These are phyloP conservation scores for Prunus dulcis DNA, from an alignment of 306 rosid species.

Conservation along the genomic window DNA sequence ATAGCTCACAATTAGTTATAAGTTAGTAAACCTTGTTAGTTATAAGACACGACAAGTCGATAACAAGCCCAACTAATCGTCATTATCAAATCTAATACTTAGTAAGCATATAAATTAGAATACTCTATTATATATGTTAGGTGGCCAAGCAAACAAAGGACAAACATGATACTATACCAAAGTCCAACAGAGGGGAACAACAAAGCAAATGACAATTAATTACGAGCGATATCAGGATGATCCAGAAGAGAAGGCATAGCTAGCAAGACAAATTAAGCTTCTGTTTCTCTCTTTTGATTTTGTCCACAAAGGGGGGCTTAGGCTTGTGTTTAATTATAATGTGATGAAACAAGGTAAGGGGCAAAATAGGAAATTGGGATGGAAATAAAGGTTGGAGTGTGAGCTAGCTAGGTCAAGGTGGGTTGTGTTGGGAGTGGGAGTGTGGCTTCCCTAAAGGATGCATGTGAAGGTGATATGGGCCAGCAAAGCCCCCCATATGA, in stretches of 20 bases:
- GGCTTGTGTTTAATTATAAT: background rate
- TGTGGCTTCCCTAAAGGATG: conserved; percentile 60
- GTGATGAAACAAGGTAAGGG: background rate
- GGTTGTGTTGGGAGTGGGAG: conserved; percentile 31
- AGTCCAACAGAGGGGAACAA: background rate
- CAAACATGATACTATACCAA: background rate
- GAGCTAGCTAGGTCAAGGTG: background rate
- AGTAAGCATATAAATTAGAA: too few species aligned
- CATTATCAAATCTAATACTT: background rate
- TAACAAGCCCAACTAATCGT: background rate
- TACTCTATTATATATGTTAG: too few species aligned
- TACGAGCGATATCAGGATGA: background rate
- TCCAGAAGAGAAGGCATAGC: conserved; percentile 8
- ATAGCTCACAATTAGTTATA: too few species aligned
- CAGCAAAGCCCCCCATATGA: conserved; percentile 54
- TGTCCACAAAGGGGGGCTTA: background rate
- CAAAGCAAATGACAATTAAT: background rate
- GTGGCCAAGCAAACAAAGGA: conserved; percentile 13
- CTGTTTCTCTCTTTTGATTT: background rate
- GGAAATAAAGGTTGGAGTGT: conserved; percentile 1
- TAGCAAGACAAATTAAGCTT: background rate
- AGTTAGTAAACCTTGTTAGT: too few species aligned
- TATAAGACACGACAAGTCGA: background rate
- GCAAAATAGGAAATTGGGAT: conserved; percentile 27
- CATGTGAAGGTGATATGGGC: conserved; percentile 81